Percentiles rank a stretch among this genome's conserved stretches.
These are phyloP conservation scores for Calocybe gangraenosa DNA, from an alignment of 768 basidiomycete genomes.

Conservation along the genomic window DNA sequence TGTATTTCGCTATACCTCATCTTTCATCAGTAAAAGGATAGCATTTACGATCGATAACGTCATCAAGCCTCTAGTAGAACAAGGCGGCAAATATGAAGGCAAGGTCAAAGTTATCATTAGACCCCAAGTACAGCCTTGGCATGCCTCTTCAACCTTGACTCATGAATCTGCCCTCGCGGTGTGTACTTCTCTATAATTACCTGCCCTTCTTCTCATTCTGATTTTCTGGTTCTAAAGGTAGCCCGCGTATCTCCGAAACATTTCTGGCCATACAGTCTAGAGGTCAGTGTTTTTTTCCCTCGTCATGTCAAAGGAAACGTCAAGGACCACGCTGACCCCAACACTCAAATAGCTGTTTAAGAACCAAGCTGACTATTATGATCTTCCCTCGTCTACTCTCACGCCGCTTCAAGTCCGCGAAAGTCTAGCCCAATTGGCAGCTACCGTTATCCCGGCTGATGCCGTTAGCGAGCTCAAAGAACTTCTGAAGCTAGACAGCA, in stretches of 20 bases:
- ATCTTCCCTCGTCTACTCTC: slow-evolving; percentile 62
- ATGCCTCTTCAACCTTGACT: slow-evolving; percentile 65
- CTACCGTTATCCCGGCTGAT: slow-evolving; percentile 44
- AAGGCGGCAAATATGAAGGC: slow-evolving; percentile 60
- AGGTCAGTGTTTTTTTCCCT: slow-evolving; percentile 34
- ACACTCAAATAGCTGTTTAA: slow-evolving; percentile 58
- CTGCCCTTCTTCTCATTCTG: background rate
- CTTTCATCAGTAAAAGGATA: slow-evolving; percentile 51
- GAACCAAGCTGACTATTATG: slow-evolving; percentile 73
- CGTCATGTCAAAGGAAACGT: too few species aligned
- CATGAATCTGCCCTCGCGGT: slow-evolving; percentile 86
- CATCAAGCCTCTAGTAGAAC: slow-evolving; percentile 53
- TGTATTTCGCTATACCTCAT: background rate
- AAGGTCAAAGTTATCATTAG: slow-evolving; percentile 74
- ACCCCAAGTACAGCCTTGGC: slow-evolving; percentile 78
- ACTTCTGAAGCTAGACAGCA: slow-evolving; percentile 54
- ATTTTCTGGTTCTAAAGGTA: slow-evolving; percentile 37
- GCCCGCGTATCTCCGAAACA: slow-evolving; percentile 66
- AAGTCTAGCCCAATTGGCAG: slow-evolving; percentile 61
- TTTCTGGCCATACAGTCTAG: slow-evolving; percentile 76
- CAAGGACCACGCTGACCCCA: background rate
- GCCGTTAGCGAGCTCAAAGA: slow-evolving; percentile 55
- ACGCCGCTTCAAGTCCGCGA: slow-evolving; percentile 72
- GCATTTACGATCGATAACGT: slow-evolving; percentile 54
- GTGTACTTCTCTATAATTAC: slow-evolving; percentile 13